Evolutionary conservation across 208 protist species (phyloP).

Genomic region (Acanthamoeba culbertsoni): DNA sequence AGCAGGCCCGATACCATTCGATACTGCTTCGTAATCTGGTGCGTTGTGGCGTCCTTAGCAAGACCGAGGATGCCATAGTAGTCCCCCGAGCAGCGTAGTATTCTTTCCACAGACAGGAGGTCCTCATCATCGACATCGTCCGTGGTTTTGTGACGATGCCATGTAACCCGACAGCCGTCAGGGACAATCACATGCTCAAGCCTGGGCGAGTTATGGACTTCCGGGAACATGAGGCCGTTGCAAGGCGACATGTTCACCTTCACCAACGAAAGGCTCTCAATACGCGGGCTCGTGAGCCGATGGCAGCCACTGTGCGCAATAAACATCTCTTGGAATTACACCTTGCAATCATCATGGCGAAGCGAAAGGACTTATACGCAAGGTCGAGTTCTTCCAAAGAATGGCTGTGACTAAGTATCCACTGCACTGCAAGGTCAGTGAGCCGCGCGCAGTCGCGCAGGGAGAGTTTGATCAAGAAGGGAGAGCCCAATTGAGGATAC

Average conservation of each 20-base stretch:
- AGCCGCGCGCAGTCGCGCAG: neutral
- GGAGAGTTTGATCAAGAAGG: neutral
- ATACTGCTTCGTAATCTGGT: slow-evolving; percentile 9
- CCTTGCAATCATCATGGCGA: neutral
- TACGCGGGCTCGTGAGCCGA: neutral
- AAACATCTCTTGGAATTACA: neutral
- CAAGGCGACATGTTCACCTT: neutral
- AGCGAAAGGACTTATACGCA: neutral
- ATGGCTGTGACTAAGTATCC: neutral
- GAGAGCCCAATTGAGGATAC: neutral
- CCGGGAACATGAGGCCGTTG: neutral
- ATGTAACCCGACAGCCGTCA: neutral
- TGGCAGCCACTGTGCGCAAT: neutral
- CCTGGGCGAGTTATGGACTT: neutral
- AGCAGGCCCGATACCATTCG: neutral
- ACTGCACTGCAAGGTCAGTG: neutral
- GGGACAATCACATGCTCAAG: neutral
- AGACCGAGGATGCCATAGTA: neutral
- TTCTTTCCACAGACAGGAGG: neutral
- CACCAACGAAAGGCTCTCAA: neutral
- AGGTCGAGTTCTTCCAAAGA: neutral
- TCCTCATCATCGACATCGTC: neutral
- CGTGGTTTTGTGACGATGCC: neutral
- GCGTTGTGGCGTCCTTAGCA: neutral
- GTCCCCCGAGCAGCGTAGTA: neutral